phyloP scores from a whole-genome alignment of 129 eudicot species.

The Arctium lappa region DNA sequence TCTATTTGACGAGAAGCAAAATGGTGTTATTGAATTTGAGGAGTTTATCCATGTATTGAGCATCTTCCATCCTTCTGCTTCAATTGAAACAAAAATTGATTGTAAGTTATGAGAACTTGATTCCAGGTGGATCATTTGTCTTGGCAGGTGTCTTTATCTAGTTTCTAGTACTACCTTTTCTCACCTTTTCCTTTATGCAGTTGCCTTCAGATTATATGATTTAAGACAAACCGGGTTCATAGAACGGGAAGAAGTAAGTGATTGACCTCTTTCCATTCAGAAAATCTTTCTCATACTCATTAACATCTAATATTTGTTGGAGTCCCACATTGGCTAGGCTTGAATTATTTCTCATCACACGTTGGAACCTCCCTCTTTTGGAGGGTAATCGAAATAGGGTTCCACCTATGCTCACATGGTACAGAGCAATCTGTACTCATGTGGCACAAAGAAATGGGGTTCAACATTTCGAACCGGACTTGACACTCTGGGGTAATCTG shows the following conservation, averaged over 20 bases:
- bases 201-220: conserved; percentile 58
- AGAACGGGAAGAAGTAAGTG: conserved; percentile 51
- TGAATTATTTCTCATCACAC: not conserved
- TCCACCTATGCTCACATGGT: not conserved
- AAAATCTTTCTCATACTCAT: not conserved
- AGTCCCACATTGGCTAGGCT: too few relatives aligned
- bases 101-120: conserved; percentile 33
- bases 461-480: not conserved
- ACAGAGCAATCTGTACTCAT: not conserved
- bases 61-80: conserved; percentile 50
- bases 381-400: not conserved
- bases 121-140: not conserved
- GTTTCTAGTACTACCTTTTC: not conserved
- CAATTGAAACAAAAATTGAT: conserved; percentile 32
- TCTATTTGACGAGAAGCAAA: conserved; percentile 57
- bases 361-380: not conserved
- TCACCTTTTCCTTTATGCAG: conserved; percentile 24
- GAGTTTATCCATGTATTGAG: conserved; percentile 50
- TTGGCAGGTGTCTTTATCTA: not conserved
- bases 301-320: not conserved
- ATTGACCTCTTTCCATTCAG: not conserved
- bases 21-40: conserved; percentile 55
- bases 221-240: conserved; percentile 59
- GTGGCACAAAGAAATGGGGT: not conserved
- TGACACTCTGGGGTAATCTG: not conserved